Percentiles rank a stretch among this genome's conserved stretches.
These are phyloP conservation scores for Alternaria ethzedia DNA, from an alignment of 2,329 filamentous ascomycete genomes.

Conservation along the genomic window DNA sequence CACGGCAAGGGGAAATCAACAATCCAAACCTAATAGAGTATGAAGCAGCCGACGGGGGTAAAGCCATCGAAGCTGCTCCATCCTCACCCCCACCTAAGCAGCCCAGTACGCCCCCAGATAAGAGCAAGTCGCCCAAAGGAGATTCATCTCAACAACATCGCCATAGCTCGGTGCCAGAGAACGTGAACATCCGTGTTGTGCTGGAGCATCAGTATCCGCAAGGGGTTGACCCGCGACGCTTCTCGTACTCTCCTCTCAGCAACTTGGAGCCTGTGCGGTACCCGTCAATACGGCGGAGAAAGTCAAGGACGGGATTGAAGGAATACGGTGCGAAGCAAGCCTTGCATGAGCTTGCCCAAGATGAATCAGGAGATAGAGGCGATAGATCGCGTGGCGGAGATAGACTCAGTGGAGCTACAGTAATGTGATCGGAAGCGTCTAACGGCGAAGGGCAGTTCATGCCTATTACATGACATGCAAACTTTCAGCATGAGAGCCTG, in stretches of 20 bases:
- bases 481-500: background rate
- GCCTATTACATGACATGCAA: background rate
- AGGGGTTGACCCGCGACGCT: conserved; percentile 21
- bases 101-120: conserved; percentile 8
- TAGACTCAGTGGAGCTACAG: background rate
- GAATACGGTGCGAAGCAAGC: conserved; percentile 32
- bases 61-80: conserved; percentile 13
- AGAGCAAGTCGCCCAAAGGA: conserved; percentile 7
- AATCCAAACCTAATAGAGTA: conserved; percentile 1
- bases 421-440: background rate
- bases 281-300: conserved; percentile 31
- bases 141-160: conserved; percentile 5
- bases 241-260: conserved; percentile 27
- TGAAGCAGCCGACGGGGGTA: background rate
- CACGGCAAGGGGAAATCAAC: conserved; percentile 5
- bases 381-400: background rate
- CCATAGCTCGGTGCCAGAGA: conserved; percentile 33
- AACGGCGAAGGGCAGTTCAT: background rate
- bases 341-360: conserved; percentile 26
- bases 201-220: conserved; percentile 31
- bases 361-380: conserved; percentile 13
- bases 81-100: conserved; percentile 2
- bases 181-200: conserved; percentile 36
- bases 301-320: conserved; percentile 34
- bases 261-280: conserved; percentile 21